phyloP scores from a whole-genome alignment of 1,284 basidiomycete species.

The Coriolopsis trogii region DNA sequence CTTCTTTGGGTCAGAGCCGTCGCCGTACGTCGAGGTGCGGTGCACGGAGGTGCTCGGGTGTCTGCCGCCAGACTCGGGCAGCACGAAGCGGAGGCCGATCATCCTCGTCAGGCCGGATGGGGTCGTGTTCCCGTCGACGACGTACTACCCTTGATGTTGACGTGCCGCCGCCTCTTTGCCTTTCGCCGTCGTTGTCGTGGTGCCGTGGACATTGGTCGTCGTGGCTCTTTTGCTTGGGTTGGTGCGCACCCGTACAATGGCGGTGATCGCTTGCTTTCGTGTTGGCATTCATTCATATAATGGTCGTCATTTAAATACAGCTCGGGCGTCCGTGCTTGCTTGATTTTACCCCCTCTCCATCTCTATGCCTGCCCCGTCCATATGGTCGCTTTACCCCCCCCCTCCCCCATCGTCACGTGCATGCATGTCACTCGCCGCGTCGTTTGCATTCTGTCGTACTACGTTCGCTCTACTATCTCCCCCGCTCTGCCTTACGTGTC shows the following conservation, averaged over 20 bases:
- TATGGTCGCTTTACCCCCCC: background rate
- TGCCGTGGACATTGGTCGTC: conserved; percentile 3
- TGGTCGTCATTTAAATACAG: conserved; percentile 10
- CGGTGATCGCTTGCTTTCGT: no score
- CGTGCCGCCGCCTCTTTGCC: conserved; percentile 6
- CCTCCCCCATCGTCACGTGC: background rate
- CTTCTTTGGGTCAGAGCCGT: conserved; percentile 89
- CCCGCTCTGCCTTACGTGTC: conserved; percentile 1
- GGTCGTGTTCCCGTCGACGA: conserved; percentile 88
- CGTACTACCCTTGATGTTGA: conserved; percentile 69
- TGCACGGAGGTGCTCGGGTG: conserved; percentile 88
- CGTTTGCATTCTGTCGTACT: conserved; percentile 13
- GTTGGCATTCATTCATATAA: no score
- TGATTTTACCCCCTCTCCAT: background rate
- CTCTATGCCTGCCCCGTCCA: no score
- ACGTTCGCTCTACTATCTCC: conserved; percentile 5
- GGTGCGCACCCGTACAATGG: no score
- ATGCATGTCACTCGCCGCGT: background rate
- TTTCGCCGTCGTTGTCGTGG: conserved; percentile 19
- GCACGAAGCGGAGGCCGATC: conserved; percentile 74
- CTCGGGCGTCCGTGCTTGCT: conserved; percentile 3
- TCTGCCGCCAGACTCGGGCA: conserved; percentile 67
- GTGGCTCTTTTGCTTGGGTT: no score
- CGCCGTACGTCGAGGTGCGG: conserved; percentile 84
- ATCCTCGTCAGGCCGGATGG: conserved; percentile 89